These are phyloP conservation scores for Cyanidiococcus yangmingshanensis DNA, from an alignment of 23 red algal genomes.

Conservation along the genomic window DNA sequence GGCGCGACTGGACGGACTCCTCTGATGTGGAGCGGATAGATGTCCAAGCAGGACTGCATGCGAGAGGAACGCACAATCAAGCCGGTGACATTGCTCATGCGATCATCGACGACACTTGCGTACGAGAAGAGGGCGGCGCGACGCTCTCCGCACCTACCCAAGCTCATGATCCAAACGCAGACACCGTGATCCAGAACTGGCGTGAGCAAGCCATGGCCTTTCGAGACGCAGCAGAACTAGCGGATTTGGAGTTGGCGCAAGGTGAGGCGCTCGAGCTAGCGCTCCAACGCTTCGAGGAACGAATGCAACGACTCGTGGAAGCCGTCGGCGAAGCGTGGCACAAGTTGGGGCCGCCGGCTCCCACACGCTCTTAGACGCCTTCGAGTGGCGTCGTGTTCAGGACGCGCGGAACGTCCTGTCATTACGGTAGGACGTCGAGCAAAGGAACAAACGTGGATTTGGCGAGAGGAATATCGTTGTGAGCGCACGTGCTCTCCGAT, in stretches of 20 bases:
- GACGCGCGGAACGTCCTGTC: no score
- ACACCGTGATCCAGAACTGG: background rate
- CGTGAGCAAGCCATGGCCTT: background rate
- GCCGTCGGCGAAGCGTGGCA: no score
- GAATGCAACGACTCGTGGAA: background rate
- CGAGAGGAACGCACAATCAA: background rate
- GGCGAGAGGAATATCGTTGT: no score
- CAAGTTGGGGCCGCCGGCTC: no score
- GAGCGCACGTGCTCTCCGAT: no score
- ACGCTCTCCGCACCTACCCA: background rate
- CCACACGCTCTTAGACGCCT: no score
- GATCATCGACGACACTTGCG: background rate
- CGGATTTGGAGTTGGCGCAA: background rate
- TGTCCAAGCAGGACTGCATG: background rate
- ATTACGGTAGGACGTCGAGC: no score
- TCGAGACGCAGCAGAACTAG: constrained; percentile 7
- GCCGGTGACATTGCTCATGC: background rate
- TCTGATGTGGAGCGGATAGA: background rate
- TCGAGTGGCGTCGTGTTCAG: no score
- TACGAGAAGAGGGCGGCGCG: background rate
- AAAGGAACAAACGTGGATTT: no score
- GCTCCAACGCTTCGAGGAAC: constrained; percentile 6
- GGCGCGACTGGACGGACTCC: background rate
- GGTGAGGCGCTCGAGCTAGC: constrained; percentile 7
- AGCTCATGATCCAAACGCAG: background rate